These are phyloP conservation scores for Pisolithus microcarpus DNA, from an alignment of 768 basidiomycete species.

Conservation along the genomic window DNA sequence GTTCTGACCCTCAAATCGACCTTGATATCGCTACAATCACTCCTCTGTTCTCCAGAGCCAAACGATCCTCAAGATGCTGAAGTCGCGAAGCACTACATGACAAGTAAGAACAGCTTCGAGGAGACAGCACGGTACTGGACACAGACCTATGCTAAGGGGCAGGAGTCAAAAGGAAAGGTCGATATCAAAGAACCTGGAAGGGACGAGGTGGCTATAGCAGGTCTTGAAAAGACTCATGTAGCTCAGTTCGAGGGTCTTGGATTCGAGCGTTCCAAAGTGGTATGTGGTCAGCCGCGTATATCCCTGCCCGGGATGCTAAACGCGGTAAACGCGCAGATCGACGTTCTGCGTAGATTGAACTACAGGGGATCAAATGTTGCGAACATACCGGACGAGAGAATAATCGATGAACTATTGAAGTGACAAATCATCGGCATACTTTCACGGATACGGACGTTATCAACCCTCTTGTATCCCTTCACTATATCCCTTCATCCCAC, in stretches of 20 bases:
- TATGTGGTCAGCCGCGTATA: slow-evolving; percentile 35
- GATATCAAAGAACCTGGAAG: slow-evolving; percentile 25
- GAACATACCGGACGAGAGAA: slow-evolving; percentile 73
- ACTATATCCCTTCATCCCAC: slow-evolving; percentile 3
- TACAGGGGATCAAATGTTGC: slow-evolving; percentile 79
- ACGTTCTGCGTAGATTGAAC: slow-evolving; percentile 80
- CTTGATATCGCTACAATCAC: slow-evolving; percentile 87
- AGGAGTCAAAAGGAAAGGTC: slow-evolving; percentile 38
- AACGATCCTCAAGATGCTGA: slow-evolving; percentile 97
- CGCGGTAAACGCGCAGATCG: slow-evolving; percentile 47
- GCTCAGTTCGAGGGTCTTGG: slow-evolving; percentile 78
- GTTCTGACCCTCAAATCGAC: slow-evolving; percentile 96
- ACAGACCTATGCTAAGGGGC: slow-evolving; percentile 80
- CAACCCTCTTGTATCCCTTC: slow-evolving; percentile 18
- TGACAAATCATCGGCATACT: slow-evolving; percentile 26
- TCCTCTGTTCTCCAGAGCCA: slow-evolving; percentile 90
- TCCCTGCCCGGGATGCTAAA: slow-evolving; percentile 1
- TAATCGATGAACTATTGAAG: slow-evolving; percentile 83
- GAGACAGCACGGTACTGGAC: slow-evolving; percentile 95
- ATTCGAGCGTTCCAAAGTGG: slow-evolving; percentile 78
- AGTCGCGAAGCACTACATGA: slow-evolving; percentile 94
- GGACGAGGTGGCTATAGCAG: slow-evolving; percentile 61
- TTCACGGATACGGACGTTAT: slow-evolving; percentile 13
- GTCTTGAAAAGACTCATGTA: slow-evolving; percentile 77
- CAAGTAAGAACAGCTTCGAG: slow-evolving; percentile 80